These are phyloP conservation scores for Suillus variegatus DNA, from an alignment of 768 basidiomycete species.

Conservation along the genomic window DNA sequence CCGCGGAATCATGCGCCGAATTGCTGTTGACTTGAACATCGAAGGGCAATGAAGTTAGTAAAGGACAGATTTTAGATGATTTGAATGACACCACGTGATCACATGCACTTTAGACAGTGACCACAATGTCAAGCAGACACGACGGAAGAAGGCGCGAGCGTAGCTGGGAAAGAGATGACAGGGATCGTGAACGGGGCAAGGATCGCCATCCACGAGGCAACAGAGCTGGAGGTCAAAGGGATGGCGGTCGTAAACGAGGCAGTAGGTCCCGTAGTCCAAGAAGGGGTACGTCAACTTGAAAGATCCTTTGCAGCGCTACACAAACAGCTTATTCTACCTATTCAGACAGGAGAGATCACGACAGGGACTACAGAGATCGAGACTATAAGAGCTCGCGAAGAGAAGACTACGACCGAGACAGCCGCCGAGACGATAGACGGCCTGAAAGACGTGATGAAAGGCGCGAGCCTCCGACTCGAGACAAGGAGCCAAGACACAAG, in stretches of 20 bases:
- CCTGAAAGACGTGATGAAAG: slow-evolving; percentile 37
- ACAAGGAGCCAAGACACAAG: slow-evolving; percentile 29
- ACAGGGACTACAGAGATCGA: slow-evolving; percentile 39
- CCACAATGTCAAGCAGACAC: slow-evolving; percentile 59
- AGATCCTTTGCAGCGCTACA: not conserved
- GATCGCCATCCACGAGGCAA: slow-evolving; percentile 45
- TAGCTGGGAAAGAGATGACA: slow-evolving; percentile 57
- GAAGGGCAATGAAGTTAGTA: not conserved
- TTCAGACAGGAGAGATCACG: slow-evolving; percentile 38
- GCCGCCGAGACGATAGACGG: slow-evolving; percentile 32
- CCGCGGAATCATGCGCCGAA: slow-evolving; percentile 20
- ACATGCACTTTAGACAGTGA: slow-evolving; percentile 27
- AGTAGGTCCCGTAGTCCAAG: slow-evolving; percentile 43
- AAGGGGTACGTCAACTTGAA: slow-evolving; percentile 25
- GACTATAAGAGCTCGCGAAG: slow-evolving; percentile 37
- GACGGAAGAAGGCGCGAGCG: slow-evolving; percentile 60
- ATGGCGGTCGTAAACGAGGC: slow-evolving; percentile 34
- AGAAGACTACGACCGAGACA: slow-evolving; percentile 32
- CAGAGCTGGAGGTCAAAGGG: slow-evolving; percentile 33
- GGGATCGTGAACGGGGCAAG: slow-evolving; percentile 47
- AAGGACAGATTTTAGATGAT: not conserved
- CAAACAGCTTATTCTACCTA: not conserved
- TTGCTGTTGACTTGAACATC: slow-evolving; percentile 22
- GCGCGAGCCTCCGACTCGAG: slow-evolving; percentile 24
- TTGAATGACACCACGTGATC: slow-evolving; percentile 26